phyloP scores from a whole-genome alignment of 2,329 filamentous ascomycete species.

The Zasmidium angulare region DNA sequence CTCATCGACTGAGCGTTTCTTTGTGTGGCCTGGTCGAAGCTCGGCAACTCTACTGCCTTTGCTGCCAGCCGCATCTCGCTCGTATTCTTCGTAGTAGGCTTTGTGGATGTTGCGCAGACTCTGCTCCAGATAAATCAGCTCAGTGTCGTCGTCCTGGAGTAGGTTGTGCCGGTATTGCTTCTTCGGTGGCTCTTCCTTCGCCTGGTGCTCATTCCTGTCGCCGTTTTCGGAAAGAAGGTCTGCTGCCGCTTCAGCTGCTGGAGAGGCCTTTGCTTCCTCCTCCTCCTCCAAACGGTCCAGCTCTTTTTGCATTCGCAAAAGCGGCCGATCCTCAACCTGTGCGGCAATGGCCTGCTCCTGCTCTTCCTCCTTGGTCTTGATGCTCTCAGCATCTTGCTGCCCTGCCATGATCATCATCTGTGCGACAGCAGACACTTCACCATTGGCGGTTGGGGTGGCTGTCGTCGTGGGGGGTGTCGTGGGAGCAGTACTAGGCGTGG shows the following conservation, averaged over 20 bases:
- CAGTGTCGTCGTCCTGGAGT: slow-evolving; percentile 82
- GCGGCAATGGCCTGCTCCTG: slow-evolving; percentile 86
- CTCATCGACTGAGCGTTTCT: slow-evolving; percentile 48
- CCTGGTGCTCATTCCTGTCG: slow-evolving; percentile 39
- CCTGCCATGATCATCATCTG: slow-evolving; percentile 75
- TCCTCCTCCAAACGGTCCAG: slow-evolving; percentile 69
- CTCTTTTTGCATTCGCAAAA: slow-evolving; percentile 89
- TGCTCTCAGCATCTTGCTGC: slow-evolving; percentile 64
- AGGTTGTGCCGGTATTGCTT: slow-evolving; percentile 66
- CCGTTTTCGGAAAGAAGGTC: slow-evolving; percentile 35
- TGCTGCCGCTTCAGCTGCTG: slow-evolving; percentile 49
- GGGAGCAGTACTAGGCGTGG: slow-evolving; percentile 1
- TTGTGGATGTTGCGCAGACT: slow-evolving; percentile 74
- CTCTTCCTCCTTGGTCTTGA: slow-evolving; percentile 76
- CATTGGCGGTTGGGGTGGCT: slow-evolving; percentile 35
- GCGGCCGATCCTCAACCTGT: slow-evolving; percentile 82
- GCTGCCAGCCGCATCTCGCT: slow-evolving; percentile 50
- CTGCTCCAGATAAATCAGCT: slow-evolving; percentile 73
- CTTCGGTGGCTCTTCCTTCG: slow-evolving; percentile 20
- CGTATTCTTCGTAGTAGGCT: slow-evolving; percentile 81
- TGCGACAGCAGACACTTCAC: slow-evolving; percentile 62
- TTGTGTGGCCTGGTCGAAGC: slow-evolving; percentile 53
- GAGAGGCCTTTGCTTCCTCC: slow-evolving; percentile 58
- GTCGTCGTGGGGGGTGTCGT: slow-evolving; percentile 14
- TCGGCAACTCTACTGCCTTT: slow-evolving; percentile 49